Percentiles rank a stretch among this genome's conserved stretches.
Evolutionary conservation across 2,329 filamentous ascomycete genomes (phyloP).

Genomic region (Trichoderma pleuroti): DNA sequence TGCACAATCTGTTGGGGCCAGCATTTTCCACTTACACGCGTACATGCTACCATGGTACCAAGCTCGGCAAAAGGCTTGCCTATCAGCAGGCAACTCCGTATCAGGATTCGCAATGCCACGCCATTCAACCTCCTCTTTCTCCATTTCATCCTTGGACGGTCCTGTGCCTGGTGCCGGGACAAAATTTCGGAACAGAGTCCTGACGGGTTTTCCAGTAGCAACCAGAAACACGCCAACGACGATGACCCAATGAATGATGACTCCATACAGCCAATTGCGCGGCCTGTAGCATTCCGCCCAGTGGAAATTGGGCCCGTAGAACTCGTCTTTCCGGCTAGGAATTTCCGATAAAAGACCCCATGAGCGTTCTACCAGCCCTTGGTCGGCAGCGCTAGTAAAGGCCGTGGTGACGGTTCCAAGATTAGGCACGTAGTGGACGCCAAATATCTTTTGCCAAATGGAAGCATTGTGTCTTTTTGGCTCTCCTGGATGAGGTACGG

Average conservation of each 20-base stretch:
- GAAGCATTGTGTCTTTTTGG: slow-evolving; percentile 27
- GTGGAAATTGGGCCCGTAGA: slow-evolving; percentile 60
- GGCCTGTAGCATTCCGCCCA: slow-evolving; percentile 54
- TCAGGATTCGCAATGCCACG: slow-evolving; percentile 63
- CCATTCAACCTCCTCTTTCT: slow-evolving; percentile 60
- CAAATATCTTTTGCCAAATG: slow-evolving; percentile 46
- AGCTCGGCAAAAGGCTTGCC: slow-evolving; percentile 55
- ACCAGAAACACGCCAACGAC: slow-evolving; percentile 46
- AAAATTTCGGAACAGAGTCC: slow-evolving; percentile 41
- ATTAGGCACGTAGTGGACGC: slow-evolving; percentile 46
- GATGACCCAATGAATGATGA: slow-evolving; percentile 49
- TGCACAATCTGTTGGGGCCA: not conserved
- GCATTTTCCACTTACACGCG: slow-evolving; percentile 46
- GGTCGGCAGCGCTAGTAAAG: slow-evolving; percentile 47
- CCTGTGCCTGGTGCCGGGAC: slow-evolving; percentile 56
- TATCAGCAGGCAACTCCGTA: slow-evolving; percentile 35
- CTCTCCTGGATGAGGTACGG: slow-evolving; percentile 44
- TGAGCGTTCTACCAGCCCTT: slow-evolving; percentile 54
- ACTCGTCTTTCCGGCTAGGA: slow-evolving; percentile 42
- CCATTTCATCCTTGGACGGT: slow-evolving; percentile 48
- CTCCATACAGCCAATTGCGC: slow-evolving; percentile 47
- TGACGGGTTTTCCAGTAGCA: slow-evolving; percentile 42
- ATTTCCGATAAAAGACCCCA: slow-evolving; percentile 58
- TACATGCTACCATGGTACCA: slow-evolving; percentile 62
- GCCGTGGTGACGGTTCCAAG: slow-evolving; percentile 57